Evolutionary conservation across 352 stramenopile species (phyloP).

Genomic region (Phytophthora aleatoria): DNA sequence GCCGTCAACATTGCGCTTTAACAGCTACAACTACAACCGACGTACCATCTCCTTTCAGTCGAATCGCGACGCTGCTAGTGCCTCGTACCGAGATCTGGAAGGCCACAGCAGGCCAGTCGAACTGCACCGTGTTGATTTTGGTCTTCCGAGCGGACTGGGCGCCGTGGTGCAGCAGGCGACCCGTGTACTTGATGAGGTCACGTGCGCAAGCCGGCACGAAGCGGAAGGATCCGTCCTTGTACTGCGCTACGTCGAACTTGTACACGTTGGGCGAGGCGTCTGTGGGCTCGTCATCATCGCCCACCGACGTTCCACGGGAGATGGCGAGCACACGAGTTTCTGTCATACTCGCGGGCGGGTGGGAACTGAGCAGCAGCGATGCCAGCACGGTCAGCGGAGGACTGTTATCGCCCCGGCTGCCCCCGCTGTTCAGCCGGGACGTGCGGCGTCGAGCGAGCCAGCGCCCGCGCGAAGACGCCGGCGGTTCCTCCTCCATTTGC

Average conservation of each 20-base stretch:
- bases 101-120: slow-evolving; percentile 79
- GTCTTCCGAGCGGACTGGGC: slow-evolving; percentile 59
- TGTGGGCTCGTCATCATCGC: slow-evolving; percentile 36
- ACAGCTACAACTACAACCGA: slow-evolving; percentile 9
- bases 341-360: slow-evolving; percentile 26
- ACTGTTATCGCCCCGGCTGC: slow-evolving; percentile 22
- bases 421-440: slow-evolving; percentile 20
- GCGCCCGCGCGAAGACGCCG: slow-evolving; percentile 19
- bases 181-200: slow-evolving; percentile 80
- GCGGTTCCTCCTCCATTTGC: slow-evolving; percentile 26
- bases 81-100: slow-evolving; percentile 68
- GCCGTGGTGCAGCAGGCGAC: slow-evolving; percentile 77
- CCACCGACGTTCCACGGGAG: slow-evolving; percentile 38
- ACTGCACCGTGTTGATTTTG: slow-evolving; percentile 89
- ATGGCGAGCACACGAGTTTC: slow-evolving; percentile 31
- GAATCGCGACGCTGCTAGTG: slow-evolving; percentile 71
- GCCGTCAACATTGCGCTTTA: slow-evolving; percentile 8
- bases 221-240: slow-evolving; percentile 71
- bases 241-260: slow-evolving; percentile 81
- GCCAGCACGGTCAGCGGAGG: slow-evolving; percentile 21
- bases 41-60: slow-evolving; percentile 84
- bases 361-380: slow-evolving; percentile 30
- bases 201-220: slow-evolving; percentile 71
- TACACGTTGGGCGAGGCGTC: slow-evolving; percentile 51
- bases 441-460: slow-evolving; percentile 30